Evolutionary conservation across 2,329 filamentous ascomycete species (phyloP).

Genomic region (Ophiostoma montium): DNA sequence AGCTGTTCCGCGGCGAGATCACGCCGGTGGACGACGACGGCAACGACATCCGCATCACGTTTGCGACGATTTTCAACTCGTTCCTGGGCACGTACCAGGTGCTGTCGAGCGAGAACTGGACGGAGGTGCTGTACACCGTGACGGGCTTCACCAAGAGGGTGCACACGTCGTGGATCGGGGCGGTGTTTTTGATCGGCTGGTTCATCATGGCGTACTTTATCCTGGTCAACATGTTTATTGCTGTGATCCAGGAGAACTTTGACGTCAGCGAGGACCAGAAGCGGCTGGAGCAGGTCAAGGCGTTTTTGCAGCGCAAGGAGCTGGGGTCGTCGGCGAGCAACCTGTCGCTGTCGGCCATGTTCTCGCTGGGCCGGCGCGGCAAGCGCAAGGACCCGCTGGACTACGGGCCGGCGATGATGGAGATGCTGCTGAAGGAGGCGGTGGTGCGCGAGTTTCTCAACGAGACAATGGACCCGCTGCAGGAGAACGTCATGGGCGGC

Average conservation of each 20-base stretch:
- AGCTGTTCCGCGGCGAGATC: slow-evolving; percentile 82
- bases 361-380: slow-evolving; percentile 45
- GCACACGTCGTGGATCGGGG: slow-evolving; percentile 82
- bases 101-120: slow-evolving; percentile 94
- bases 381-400: slow-evolving; percentile 70
- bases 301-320: slow-evolving; percentile 85
- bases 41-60: slow-evolving; percentile 55
- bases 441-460: slow-evolving; percentile 92
- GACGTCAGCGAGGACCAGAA: slow-evolving; percentile 98
- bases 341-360: slow-evolving; percentile 59
- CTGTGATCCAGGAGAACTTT: slow-evolving; percentile 98
- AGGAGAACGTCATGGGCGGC: slow-evolving; percentile 16
- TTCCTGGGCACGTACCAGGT: slow-evolving; percentile 98
- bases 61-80: slow-evolving; percentile 84
- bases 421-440: slow-evolving; percentile 93
- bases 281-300: slow-evolving; percentile 87
- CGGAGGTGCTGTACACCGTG: slow-evolving; percentile 67
- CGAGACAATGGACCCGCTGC: slow-evolving; percentile 40
- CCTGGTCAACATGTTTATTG: slow-evolving; percentile 99
- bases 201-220: slow-evolving; percentile 94
- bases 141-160: slow-evolving; percentile 51
- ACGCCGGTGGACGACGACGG: slow-evolving; percentile 47
- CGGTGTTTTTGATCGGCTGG: slow-evolving; percentile 84
- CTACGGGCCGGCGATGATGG: slow-evolving; percentile 80
- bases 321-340: slow-evolving; percentile 59